These are phyloP conservation scores for Botrytis medusae DNA, from an alignment of 2,329 filamentous ascomycete species.

Conservation along the genomic window DNA sequence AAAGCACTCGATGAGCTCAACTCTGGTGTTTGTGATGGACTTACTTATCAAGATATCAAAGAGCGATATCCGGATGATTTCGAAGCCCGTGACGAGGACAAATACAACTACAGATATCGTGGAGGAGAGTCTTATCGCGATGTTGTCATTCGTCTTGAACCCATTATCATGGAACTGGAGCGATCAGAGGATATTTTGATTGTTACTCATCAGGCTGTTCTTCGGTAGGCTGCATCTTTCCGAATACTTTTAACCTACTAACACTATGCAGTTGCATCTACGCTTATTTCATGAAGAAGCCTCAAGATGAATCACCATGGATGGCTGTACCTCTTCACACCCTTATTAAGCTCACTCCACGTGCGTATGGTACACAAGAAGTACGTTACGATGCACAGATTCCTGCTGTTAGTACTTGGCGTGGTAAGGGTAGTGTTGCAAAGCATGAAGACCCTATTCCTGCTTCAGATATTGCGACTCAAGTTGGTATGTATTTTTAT, in stretches of 20 bases:
- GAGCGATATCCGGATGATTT: slow-evolving; percentile 92
- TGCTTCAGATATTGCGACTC: slow-evolving; percentile 17
- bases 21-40: slow-evolving; percentile 91
- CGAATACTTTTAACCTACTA: background rate
- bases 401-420: slow-evolving; percentile 92
- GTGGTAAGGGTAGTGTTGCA: slow-evolving; percentile 88
- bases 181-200: slow-evolving; percentile 96
- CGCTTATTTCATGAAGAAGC: slow-evolving; percentile 97
- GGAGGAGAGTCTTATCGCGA: slow-evolving; percentile 95
- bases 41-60: slow-evolving; percentile 87
- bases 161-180: slow-evolving; percentile 99
- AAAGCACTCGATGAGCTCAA: slow-evolving; percentile 98
- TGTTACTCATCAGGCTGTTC: slow-evolving; percentile 93
- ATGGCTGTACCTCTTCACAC: slow-evolving; percentile 98
- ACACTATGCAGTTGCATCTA: slow-evolving; percentile 72
- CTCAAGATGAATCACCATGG: slow-evolving; percentile 91
- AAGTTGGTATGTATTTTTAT: background rate
- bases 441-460: slow-evolving; percentile 64
- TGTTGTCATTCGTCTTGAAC: slow-evolving; percentile 94
- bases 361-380: slow-evolving; percentile 91
- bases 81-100: slow-evolving; percentile 91
- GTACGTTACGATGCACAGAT: slow-evolving; percentile 87
- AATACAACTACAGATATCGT: slow-evolving; percentile 99
- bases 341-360: slow-evolving; percentile 91
- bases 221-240: slow-evolving; percentile 46